Base-by-base conservation (phyloP, 2,329 filamentous ascomycete species). In the Alternaria metachromatica region DNA sequence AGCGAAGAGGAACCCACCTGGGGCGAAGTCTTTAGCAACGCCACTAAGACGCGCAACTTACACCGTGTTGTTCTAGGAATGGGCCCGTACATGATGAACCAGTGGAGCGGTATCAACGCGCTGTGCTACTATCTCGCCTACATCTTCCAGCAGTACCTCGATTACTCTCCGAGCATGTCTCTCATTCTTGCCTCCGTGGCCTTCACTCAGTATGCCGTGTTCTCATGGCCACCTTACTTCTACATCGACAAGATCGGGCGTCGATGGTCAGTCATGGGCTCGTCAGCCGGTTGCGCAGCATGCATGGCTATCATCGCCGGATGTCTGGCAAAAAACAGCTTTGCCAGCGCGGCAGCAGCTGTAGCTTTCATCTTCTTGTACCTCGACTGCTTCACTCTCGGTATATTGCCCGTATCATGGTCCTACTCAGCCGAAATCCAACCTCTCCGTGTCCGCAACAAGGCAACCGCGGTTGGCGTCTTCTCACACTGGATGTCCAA, bases 391-490 rank as follows among this genome's bases (percentile, higher is more conserved):
- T 74, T 74, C 48, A 70, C 66, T 6, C 65, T 71, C 26, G 69
- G 70, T 2, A 69, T 74, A 6, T 58, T 72, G n/a, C 64, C 64
- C 1, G 66, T 86, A n/a, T 83, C 84, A 0, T 85, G 84, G 84
- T 82, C 84, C 0, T 84, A 84, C 64, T 81, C 82, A 5, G 82
- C 83, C 1, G 83, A 86, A 68, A 84, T 86, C 54, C 73, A 85
- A 6, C 84, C 84, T 3, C 76, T 85, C 12, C 82, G 84, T 62
- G 83, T 82, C 4, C 76, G 84, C 30, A 81, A 83, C 5, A 84
- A 85, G 71, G 84, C 83, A 21, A 84, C 80, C 15, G 83, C 84
- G 4, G 81, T 86, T 41, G 83, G 83, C 4, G 83, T 84, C 25
- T 83, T 81, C 2, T 77, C 80, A 3, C 85, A 85, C 65, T 86